A percentile compares a stretch with the other conserved stretches of the same genome.
phyloP scores from a whole-genome alignment of 495 filamentous ascomycete species.

The Arthonia radiata region DNA sequence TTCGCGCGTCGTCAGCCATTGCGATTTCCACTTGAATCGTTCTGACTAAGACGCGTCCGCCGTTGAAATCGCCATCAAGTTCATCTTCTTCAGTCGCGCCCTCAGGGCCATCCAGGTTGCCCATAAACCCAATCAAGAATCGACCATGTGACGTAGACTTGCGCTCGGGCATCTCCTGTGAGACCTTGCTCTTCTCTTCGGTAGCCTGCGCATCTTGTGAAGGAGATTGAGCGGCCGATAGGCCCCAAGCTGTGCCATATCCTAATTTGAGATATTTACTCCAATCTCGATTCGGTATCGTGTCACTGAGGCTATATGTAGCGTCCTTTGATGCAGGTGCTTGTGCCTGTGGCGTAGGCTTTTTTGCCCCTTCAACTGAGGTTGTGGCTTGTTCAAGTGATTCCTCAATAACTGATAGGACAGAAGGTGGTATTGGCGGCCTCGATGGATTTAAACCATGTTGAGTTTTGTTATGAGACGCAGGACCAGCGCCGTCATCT shows the following conservation, averaged over 20 bases:
- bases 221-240: conserved; percentile 15
- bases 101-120: conserved; percentile 26
- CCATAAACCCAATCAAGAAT: conserved; percentile 48
- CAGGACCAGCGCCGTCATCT: too few species aligned
- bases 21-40: too few species aligned
- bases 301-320: conserved; percentile 6
- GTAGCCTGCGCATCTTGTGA: conserved; percentile 11
- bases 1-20: too few species aligned
- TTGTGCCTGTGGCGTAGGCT: background rate
- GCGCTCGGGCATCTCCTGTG: conserved; percentile 7
- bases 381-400: conserved; percentile 7
- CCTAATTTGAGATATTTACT: conserved; percentile 20
- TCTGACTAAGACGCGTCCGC: too few species aligned
- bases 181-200: conserved; percentile 8
- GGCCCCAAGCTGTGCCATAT: conserved; percentile 33
- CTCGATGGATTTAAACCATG: too few species aligned
- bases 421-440: conserved; percentile 12
- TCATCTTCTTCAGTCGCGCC: conserved; percentile 14
- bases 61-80: too few species aligned
- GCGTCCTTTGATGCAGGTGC: background rate
- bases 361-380: conserved; percentile 4
- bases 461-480: too few species aligned
- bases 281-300: too few species aligned
- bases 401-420: conserved; percentile 8
- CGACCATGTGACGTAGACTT: conserved; percentile 18